Evolutionary conservation across 2,329 filamentous ascomycete genomes (phyloP), one percentile per base, ranked within the genome.

Genomic region (Cladorrhinum sp.): DNA sequence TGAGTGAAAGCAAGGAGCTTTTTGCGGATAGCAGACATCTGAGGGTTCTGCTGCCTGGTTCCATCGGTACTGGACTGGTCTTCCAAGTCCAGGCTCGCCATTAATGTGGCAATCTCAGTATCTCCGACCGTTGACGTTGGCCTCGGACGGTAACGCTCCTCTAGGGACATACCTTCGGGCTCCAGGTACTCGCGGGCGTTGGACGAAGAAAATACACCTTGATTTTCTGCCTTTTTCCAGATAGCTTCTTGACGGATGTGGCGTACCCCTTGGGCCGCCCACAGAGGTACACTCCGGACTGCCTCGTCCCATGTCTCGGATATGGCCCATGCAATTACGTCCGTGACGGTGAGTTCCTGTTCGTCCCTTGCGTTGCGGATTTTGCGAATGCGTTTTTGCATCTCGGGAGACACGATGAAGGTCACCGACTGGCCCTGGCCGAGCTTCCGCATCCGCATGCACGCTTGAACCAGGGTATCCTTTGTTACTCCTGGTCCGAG

Each of bases 391-490:
- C 61, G 60, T 45, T 55, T 71, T 10, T 81, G 73, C 2, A 91
- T 84, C 60, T 91, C 88, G 1, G 76, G 68, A 0, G 85, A 79
- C 1, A 85, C 72, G 57, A 80, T 84, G 55, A 90, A 90, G 0
- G 82, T 74, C 0, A 91, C 80, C 0, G 83, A 85, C 65, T 92
- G 88, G 0, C 87, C 87, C 2, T 83, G 74, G 0, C 87, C 89
- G 0, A 93, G 77, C 61, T 87, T 84, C 10, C 88, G 73, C 82
- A 92, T 85, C n/a, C 89, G 73, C 85, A 89, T 90, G 61, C 86
- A 89, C 0, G 86, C 87, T 80, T 92, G 89, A 0, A 87, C 83
- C 0, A 91, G 69, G 13, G 81, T 76, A 62, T 93, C 90, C 62
- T 92, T 93, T 0, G 85, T 88, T 1, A 91, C 65, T 3, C 77